Percentiles rank a stretch among this genome's conserved stretches.
These are phyloP conservation scores for Dicorynia guianensis DNA, from an alignment of 306 rosid species.

Conservation along the genomic window DNA sequence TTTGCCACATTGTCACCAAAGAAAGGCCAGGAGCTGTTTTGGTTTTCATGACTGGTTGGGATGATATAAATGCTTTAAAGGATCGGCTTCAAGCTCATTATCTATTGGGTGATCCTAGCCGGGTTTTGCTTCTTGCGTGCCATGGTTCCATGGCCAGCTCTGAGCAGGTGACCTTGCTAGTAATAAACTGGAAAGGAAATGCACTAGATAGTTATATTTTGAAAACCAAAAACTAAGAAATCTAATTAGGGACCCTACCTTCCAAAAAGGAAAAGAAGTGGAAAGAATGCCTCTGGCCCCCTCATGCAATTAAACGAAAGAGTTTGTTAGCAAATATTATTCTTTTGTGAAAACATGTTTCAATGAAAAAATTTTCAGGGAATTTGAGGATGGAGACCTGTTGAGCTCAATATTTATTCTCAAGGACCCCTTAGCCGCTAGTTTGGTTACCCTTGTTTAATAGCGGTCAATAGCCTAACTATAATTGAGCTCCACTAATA, in stretches of 20 bases:
- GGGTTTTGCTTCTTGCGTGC: constrained; percentile 79
- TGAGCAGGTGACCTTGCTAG: constrained; percentile 74
- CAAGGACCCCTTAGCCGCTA: too few relatives aligned
- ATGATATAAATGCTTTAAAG: constrained; percentile 88
- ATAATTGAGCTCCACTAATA: too few relatives aligned
- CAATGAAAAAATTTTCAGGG: constrained; percentile 6
- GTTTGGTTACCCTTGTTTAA: too few relatives aligned
- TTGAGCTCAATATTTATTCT: too few relatives aligned
- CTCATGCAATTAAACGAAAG: constrained; percentile 2
- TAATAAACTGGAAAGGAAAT: constrained; percentile 35
- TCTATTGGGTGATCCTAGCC: constrained; percentile 74
- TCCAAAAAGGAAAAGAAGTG: background rate
- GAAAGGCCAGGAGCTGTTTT: constrained; percentile 87
- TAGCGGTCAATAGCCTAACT: too few relatives aligned
- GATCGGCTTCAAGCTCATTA: constrained; percentile 87
- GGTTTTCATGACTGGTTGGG: constrained; percentile 99
- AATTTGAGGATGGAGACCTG: too few relatives aligned
- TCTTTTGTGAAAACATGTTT: background rate
- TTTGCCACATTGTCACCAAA: constrained; percentile 80
- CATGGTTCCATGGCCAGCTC: constrained; percentile 99
- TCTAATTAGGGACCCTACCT: too few relatives aligned
- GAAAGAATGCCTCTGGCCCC: background rate
- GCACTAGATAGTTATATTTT: background rate
- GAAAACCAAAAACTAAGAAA: too few relatives aligned
- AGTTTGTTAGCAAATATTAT: constrained; percentile 5